Base-by-base conservation (phyloP, 202 grass and related monocot genomes). In the Zoysia matrella region DNA sequence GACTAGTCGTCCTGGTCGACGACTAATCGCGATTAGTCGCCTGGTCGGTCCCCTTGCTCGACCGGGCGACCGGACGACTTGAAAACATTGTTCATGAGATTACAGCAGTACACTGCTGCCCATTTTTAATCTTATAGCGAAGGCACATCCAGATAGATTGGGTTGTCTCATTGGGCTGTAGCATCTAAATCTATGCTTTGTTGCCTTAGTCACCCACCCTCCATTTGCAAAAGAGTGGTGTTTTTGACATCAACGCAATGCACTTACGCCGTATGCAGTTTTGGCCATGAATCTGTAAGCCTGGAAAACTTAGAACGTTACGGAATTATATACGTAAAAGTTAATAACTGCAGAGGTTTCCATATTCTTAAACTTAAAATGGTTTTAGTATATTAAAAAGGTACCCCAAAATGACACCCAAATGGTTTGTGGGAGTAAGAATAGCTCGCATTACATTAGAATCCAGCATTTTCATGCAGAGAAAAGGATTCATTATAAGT, bases 81-180 rank as follows among this genome's bases (percentile, higher is more conserved):
- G 22, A 93, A 7, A 74, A 67, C 7, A 14, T 11, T 62, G 22
- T 18, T 10, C 1, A 11, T 73, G 36, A 79, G 47, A 60, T 43
- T 40, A 81, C 45, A 49, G n/a, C 4, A 81, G 60, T 53, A 72
- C 15, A 53, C 44, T 72, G 67, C 0, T 42, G 55, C 12, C 9
- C 6, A 39, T 51, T 80, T n/a, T 61, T 18, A 41, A 12, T 61
- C 40, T 4, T 62, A 51, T 49, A 43, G 50, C 5, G 3, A 62
- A 81, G 36, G 13, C 11, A 44, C 1, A 63, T 52, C 56, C 30
- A 45, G 48, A 67, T 56, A 75, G 52, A 22, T 18, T 30, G 22
- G 52, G 14, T 60, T 44, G 71, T 60, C 9, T 52, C 43, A 73
- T 13, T 49, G 4, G 6, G 46, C 12, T 77, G 9, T 13, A 39